These are phyloP conservation scores for Aspergillus conjunctus DNA, from an alignment of 495 filamentous ascomycete species.

Conservation along the genomic window DNA sequence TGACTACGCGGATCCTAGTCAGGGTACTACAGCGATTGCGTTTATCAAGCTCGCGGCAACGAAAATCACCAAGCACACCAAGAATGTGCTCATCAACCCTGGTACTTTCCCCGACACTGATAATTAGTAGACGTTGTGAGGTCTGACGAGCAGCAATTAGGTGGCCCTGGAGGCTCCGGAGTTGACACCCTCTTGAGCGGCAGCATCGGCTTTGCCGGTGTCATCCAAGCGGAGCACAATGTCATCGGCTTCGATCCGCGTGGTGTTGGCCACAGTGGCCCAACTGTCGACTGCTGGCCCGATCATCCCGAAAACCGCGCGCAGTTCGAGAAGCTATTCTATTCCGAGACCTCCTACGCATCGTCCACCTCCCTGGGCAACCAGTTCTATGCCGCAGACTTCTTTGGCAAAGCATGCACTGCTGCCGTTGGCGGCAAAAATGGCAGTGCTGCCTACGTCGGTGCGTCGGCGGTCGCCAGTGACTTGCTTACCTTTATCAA, in stretches of 20 bases:
- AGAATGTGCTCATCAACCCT: constrained; percentile 24
- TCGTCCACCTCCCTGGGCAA: constrained; percentile 29
- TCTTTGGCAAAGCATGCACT: constrained; percentile 38
- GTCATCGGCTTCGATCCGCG: constrained; percentile 53
- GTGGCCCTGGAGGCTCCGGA: constrained; percentile 51
- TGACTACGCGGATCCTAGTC: constrained; percentile 28
- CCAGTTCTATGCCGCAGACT: constrained; percentile 32
- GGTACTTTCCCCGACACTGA: not conserved
- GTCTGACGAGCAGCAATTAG: constrained; percentile 18
- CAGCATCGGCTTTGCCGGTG: constrained; percentile 18
- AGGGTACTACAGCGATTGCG: constrained; percentile 26
- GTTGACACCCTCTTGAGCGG: constrained; percentile 27
- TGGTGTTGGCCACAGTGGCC: constrained; percentile 46
- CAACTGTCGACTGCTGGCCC: constrained; percentile 40
- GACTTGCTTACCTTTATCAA: constrained; percentile 45
- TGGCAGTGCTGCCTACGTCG: constrained; percentile 37
- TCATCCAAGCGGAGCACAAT: constrained; percentile 37
- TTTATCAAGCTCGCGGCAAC: constrained; percentile 30
- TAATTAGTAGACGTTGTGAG: not conserved
- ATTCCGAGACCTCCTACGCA: constrained; percentile 27
- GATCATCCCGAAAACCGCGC: constrained; percentile 25
- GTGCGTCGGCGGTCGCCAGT: constrained; percentile 36
- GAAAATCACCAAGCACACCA: constrained; percentile 21
- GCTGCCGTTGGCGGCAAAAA: constrained; percentile 22
- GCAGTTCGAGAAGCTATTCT: constrained; percentile 26